A percentile compares a stretch with the other conserved stretches of the same genome.
Conservation (phyloP, 495 filamentous ascomycete genomes). For the Niebla homalea region DNA sequence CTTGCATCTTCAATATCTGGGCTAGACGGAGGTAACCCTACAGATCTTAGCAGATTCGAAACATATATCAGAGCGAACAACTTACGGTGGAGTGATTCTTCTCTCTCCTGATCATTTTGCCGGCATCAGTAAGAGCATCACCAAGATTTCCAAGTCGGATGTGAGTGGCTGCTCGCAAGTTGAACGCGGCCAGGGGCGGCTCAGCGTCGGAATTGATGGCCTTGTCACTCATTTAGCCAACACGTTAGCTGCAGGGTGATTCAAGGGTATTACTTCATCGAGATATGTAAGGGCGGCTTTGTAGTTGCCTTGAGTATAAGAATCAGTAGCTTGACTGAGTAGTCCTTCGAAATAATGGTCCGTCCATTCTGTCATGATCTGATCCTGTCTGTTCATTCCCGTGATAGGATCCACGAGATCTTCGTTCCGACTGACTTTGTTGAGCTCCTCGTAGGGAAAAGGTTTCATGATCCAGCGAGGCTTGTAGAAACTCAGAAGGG, state of each 20-base stretch:
- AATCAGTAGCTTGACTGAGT: constrained; percentile 27
- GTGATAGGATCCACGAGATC: no score
- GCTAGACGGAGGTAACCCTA: constrained; percentile 55
- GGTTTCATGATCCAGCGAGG: no score
- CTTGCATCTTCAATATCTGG: constrained; percentile 43
- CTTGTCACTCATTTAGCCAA: constrained; percentile 17
- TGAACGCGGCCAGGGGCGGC: constrained; percentile 33
- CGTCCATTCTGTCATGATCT: no score
- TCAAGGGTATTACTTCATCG: constrained; percentile 23
- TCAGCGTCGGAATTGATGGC: constrained; percentile 23
- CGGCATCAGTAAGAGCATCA: constrained; percentile 45
- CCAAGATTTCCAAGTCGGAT: constrained; percentile 42
- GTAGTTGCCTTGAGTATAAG: constrained; percentile 30
- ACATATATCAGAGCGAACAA: neutral
- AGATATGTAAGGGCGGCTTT: constrained; percentile 30
- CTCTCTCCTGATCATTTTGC: constrained; percentile 41
- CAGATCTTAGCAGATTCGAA: neutral
- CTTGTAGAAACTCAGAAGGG: no score
- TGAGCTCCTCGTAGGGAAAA: no score
- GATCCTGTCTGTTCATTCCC: no score
- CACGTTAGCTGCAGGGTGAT: neutral
- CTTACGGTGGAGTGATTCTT: constrained; percentile 36
- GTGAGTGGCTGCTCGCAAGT: constrained; percentile 47
- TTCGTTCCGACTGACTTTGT: no score
- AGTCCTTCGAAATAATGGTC: constrained; percentile 7